Percentiles rank a stretch among this genome's conserved stretches.
Evolutionary conservation across 768 basidiomycete genomes (phyloP).

Genomic region (Xerocomellus chrysenteron): DNA sequence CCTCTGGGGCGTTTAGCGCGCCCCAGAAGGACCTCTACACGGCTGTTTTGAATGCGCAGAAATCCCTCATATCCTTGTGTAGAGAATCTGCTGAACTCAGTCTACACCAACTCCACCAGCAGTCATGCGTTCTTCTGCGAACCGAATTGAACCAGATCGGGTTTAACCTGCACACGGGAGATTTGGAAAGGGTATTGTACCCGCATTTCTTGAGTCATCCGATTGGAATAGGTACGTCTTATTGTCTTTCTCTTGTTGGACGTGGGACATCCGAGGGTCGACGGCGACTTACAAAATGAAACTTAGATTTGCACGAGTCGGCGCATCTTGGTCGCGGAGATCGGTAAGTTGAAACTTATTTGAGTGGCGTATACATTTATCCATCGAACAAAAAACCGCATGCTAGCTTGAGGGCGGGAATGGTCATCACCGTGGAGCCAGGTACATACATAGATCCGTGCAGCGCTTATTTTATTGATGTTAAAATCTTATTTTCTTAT

Average conservation of each 20-base stretch:
- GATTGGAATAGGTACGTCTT: constrained; percentile 75
- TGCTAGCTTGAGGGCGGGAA: constrained; percentile 70
- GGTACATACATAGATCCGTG: constrained; percentile 40
- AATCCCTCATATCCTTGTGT: constrained; percentile 61
- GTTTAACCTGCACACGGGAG: constrained; percentile 42
- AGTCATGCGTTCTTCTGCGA: constrained; percentile 64
- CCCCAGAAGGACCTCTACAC: constrained; percentile 86
- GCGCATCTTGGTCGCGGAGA: constrained; percentile 53
- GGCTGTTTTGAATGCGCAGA: constrained; percentile 72
- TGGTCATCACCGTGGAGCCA: constrained; percentile 92
- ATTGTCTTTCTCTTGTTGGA: not conserved
- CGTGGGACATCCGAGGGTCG: constrained; percentile 1
- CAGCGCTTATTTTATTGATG: constrained; percentile 1
- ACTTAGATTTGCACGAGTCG: constrained; percentile 86
- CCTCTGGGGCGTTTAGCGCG: constrained; percentile 71
- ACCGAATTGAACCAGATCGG: constrained; percentile 70
- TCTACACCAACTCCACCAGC: constrained; percentile 75
- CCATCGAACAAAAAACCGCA: constrained; percentile 5
- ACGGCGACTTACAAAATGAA: constrained; percentile 15
- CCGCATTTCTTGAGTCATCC: constrained; percentile 93
- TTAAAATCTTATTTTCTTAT: not conserved
- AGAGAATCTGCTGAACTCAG: constrained; percentile 54
- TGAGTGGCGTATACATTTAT: not conserved
- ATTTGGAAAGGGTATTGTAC: constrained; percentile 74
- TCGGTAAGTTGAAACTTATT: constrained; percentile 39